These are phyloP conservation scores for Diatrype stigma DNA, from an alignment of 2,329 filamentous ascomycete genomes.

Conservation along the genomic window DNA sequence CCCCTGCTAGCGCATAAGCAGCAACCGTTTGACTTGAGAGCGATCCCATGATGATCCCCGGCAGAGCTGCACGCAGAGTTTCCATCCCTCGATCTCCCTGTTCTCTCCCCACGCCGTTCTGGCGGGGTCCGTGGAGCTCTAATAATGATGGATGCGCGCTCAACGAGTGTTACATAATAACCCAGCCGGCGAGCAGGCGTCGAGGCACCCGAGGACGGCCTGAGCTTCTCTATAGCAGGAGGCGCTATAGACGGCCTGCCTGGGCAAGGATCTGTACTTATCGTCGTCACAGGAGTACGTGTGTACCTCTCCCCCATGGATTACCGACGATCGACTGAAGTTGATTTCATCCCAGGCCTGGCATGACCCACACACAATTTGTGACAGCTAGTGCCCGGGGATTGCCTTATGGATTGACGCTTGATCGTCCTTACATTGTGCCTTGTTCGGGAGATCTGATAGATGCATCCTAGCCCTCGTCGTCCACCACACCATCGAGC, in stretches of 20 bases:
- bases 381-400: conserved; percentile 49
- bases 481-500: conserved; percentile 34
- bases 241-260: conserved; percentile 36
- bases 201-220: conserved; percentile 21
- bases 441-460: conserved; percentile 44
- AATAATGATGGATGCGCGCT: background rate
- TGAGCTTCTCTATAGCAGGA: conserved; percentile 35
- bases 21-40: background rate
- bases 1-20: background rate
- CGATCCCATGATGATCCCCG: background rate
- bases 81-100: background rate
- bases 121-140: background rate
- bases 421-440: conserved; percentile 45
- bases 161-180: conserved; percentile 19
- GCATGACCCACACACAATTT: conserved; percentile 51
- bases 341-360: conserved; percentile 38
- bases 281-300: conserved; percentile 18
- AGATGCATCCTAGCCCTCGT: conserved; percentile 37
- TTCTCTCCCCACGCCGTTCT: background rate
- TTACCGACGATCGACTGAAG: conserved; percentile 28
- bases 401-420: conserved; percentile 46
- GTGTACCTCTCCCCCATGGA: conserved; percentile 24
- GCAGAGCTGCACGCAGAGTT: background rate
- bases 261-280: conserved; percentile 3
- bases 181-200: background rate